A percentile compares a stretch with the other conserved stretches of the same genome.
Conservation (phyloP, 306 rosid genomes). For the Quercus dentata region DNA sequence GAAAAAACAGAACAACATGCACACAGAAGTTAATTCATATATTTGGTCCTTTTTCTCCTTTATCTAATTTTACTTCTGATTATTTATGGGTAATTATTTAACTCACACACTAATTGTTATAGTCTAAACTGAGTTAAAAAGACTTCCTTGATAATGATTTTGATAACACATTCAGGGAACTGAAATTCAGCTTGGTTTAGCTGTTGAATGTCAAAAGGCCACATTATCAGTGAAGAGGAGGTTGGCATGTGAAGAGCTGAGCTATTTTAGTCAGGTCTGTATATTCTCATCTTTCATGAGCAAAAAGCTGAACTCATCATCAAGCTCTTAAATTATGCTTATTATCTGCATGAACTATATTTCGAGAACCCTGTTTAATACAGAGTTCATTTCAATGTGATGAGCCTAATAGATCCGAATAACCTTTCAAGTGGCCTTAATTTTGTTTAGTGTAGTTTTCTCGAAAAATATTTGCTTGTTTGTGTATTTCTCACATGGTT, state of each 20-base stretch:
- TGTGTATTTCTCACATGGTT: neutral
- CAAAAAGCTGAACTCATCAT: conserved; percentile 7
- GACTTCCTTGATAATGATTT: conserved; percentile 1
- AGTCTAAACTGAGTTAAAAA: neutral
- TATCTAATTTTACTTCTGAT: neutral
- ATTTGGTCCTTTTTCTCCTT: neutral
- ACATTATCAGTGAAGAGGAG: conserved; percentile 84
- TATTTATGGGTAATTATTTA: neutral
- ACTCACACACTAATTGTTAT: neutral
- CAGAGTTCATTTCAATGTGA: neutral
- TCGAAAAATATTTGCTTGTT: neutral
- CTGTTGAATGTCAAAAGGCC: conserved; percentile 85
- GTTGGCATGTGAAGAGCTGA: conserved; percentile 86
- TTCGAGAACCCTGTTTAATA: conserved; percentile 1
- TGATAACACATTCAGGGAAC: conserved; percentile 60
- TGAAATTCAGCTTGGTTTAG: conserved; percentile 94
- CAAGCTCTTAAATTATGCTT: neutral
- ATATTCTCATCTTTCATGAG: conserved; percentile 3
- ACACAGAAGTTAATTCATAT: neutral
- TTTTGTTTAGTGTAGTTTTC: neutral
- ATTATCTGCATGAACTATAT: neutral
- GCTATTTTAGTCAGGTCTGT: conserved; percentile 80
- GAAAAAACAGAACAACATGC: neutral
- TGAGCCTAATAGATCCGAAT: neutral
- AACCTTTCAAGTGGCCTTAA: neutral